Percentiles rank a stretch among this genome's conserved stretches.
Conservation (phyloP, 305 asterid genomes). For the Petunia hybrid region DNA sequence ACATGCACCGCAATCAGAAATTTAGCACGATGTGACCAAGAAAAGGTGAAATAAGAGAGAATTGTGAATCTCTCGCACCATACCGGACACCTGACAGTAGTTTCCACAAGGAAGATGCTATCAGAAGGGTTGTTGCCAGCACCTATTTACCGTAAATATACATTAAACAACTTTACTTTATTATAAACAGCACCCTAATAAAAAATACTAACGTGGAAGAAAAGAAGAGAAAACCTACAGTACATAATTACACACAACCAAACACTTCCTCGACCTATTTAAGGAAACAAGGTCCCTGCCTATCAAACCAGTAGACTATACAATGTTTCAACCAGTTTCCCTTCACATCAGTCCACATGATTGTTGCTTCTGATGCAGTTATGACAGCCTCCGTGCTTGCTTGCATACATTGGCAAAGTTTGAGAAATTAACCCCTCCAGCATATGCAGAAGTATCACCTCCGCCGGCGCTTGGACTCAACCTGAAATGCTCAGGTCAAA, state of each 20-base stretch:
- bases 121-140: neutral
- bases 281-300: constrained; percentile 39
- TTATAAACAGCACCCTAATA: constrained; percentile 25
- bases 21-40: neutral
- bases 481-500: constrained; percentile 50
- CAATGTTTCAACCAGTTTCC: constrained; percentile 41
- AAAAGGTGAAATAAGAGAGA: neutral
- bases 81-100: constrained; percentile 2
- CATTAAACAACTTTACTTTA: neutral
- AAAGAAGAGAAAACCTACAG: constrained; percentile 40
- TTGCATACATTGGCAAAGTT: constrained; percentile 33
- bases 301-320: constrained; percentile 42
- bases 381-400: constrained; percentile 41
- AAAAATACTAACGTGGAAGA: neutral
- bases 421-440: constrained; percentile 31
- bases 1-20: neutral
- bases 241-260: constrained; percentile 60
- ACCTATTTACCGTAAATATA: constrained; percentile 29
- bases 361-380: constrained; percentile 39
- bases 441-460: constrained; percentile 44
- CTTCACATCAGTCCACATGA: constrained; percentile 44
- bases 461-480: constrained; percentile 76
- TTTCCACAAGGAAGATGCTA: neutral
- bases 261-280: constrained; percentile 48
- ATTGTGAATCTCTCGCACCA: neutral